These are phyloP conservation scores for Phytophthora foliorum DNA, from an alignment of 352 stramenopile genomes.

Conservation along the genomic window DNA sequence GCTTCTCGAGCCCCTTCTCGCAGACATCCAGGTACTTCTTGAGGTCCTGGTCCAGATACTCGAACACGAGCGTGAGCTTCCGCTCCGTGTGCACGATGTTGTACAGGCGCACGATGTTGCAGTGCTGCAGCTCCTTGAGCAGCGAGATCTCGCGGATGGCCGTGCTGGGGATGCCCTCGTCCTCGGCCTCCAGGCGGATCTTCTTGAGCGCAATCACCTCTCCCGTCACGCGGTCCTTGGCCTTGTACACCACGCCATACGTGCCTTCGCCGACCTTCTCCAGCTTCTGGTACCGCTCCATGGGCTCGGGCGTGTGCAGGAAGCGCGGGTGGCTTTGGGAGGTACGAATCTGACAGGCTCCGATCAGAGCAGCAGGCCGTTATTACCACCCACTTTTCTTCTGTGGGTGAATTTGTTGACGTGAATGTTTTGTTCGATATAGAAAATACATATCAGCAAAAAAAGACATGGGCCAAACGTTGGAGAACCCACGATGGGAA, in stretches of 20 bases:
- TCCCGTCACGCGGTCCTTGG: conserved; percentile 95
- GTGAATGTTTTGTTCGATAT: too few species aligned
- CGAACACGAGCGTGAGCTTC: conserved; percentile 99
- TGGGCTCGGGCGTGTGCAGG: conserved; percentile 29
- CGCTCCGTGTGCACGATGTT: conserved; percentile 99
- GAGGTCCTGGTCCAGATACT: conserved; percentile 99
- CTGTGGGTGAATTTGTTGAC: not conserved
- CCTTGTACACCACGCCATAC: conserved; percentile 99
- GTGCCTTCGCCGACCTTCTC: conserved; percentile 99
- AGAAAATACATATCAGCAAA: too few species aligned
- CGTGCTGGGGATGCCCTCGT: conserved; percentile 98
- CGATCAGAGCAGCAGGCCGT: conserved; percentile 14
- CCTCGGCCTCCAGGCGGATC: conserved; percentile 98
- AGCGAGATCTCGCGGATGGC: conserved; percentile 99
- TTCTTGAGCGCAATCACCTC: conserved; percentile 99
- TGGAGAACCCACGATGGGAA: not conserved
- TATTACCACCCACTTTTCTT: conserved; percentile 25
- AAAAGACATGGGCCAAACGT: not conserved
- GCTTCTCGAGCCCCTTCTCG: conserved; percentile 96
- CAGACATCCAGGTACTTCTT: conserved; percentile 99
- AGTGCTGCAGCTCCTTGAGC: conserved; percentile 97
- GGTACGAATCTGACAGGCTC: conserved; percentile 26
- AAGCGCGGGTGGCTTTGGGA: conserved; percentile 14
- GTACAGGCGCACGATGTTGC: conserved; percentile 99
- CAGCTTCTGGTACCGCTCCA: conserved; percentile 96